A percentile compares a stretch with the other conserved stretches of the same genome.
These are phyloP conservation scores for Medicago ruthenica DNA, from an alignment of 306 rosid genomes.

Conservation along the genomic window DNA sequence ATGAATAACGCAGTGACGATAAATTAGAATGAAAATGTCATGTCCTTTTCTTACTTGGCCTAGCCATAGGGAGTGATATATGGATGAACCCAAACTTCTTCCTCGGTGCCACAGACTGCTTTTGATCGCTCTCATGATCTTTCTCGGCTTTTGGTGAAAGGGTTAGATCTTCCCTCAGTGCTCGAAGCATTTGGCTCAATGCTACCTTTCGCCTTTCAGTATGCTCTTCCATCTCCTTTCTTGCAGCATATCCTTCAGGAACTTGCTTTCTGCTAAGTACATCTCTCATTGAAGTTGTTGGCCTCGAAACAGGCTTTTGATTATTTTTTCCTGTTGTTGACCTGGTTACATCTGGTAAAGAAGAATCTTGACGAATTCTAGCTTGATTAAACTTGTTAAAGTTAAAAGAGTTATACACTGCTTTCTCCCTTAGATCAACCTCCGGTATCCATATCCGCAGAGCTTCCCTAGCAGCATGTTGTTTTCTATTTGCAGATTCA, in stretches of 20 bases:
- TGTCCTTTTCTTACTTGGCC: constrained; percentile 70
- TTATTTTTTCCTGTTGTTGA: constrained; percentile 42
- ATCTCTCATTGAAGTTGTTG: constrained; percentile 87
- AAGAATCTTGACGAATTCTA: constrained; percentile 50
- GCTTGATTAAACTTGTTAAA: constrained; percentile 49
- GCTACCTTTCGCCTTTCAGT: constrained; percentile 75
- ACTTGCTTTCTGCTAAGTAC: constrained; percentile 88
- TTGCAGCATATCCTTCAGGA: constrained; percentile 58
- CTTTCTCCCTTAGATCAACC: constrained; percentile 52
- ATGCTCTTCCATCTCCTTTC: constrained; percentile 60
- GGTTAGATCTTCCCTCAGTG: constrained; percentile 77
- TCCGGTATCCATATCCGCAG: constrained; percentile 69
- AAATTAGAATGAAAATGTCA: constrained; percentile 45
- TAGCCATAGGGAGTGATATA: constrained; percentile 84
- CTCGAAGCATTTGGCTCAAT: constrained; percentile 90
- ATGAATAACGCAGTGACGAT: constrained; percentile 39
- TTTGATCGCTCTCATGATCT: constrained; percentile 55
- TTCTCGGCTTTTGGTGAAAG: constrained; percentile 70
- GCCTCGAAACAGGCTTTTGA: constrained; percentile 63
- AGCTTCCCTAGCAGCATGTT: constrained; percentile 77
- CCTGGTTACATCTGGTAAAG: constrained; percentile 51
- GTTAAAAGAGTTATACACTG: constrained; percentile 47
- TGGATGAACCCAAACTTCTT: constrained; percentile 95
- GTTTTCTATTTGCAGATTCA: constrained; percentile 75
- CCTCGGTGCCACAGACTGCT: constrained; percentile 59